These are phyloP conservation scores for Alloascoidea hylecoeti DNA, from an alignment of 805 yeast species.

Conservation along the genomic window DNA sequence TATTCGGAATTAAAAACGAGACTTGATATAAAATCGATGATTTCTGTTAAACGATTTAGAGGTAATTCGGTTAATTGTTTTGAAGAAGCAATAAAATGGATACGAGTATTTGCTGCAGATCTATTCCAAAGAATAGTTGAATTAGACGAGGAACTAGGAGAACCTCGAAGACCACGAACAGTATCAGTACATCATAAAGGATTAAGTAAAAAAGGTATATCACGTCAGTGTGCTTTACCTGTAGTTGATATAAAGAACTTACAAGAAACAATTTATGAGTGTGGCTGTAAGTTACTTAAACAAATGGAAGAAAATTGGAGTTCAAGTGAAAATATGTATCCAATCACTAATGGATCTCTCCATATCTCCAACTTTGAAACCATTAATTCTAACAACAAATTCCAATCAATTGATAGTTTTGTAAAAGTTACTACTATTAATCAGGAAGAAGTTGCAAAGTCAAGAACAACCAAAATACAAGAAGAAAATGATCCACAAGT, in stretches of 20 bases:
- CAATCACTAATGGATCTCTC: constrained; percentile 5
- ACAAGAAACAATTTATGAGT: constrained; percentile 13
- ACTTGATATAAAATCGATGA: constrained; percentile 71
- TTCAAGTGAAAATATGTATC: constrained; percentile 2
- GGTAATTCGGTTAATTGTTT: constrained; percentile 33
- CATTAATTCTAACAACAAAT: neutral
- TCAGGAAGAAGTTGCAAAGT: constrained; percentile 2
- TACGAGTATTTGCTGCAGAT: constrained; percentile 74
- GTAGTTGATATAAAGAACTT: constrained; percentile 23
- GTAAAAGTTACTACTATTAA: constrained; percentile 2
- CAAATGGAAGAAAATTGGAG: constrained; percentile 15
- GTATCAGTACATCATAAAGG: constrained; percentile 22
- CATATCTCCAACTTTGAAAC: constrained; percentile 5
- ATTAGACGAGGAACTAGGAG: constrained; percentile 45
- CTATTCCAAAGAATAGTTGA: constrained; percentile 58
- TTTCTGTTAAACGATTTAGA: constrained; percentile 70
- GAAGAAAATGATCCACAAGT: constrained; percentile 6
- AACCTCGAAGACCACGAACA: constrained; percentile 38
- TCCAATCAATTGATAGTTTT: neutral
- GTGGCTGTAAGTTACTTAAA: constrained; percentile 11
- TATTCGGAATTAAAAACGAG: constrained; percentile 39
- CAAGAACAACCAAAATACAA: constrained; percentile 1
- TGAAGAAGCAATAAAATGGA: constrained; percentile 61
- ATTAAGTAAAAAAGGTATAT: constrained; percentile 4
- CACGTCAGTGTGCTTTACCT: constrained; percentile 11